phyloP scores from a whole-genome alignment of 2,329 filamentous ascomycete genomes.

The Cryoendolithus antarcticus region DNA sequence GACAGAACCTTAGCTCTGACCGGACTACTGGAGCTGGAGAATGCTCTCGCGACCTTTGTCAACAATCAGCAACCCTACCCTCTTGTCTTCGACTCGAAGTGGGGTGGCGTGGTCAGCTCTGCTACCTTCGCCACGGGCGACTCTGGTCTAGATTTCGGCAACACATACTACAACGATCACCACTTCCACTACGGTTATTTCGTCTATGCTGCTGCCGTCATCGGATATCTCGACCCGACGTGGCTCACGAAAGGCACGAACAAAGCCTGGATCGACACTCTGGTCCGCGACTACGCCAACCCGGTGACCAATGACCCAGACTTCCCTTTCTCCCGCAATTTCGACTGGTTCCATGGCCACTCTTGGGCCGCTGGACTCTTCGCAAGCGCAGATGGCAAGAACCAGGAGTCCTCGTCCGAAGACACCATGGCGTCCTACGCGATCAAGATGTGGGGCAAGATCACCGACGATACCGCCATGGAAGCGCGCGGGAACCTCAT shows the following conservation, averaged over 20 bases:
- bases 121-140: slow-evolving; percentile 68
- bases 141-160: slow-evolving; percentile 70
- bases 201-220: slow-evolving; percentile 71
- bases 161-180: slow-evolving; percentile 64
- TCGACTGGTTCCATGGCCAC: slow-evolving; percentile 93
- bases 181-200: slow-evolving; percentile 69
- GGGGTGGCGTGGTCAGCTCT: slow-evolving; percentile 70
- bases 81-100: slow-evolving; percentile 45
- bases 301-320: slow-evolving; percentile 55
- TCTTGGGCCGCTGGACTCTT: slow-evolving; percentile 79
- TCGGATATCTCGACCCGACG: slow-evolving; percentile 61
- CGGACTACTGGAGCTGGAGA: slow-evolving; percentile 38
- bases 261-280: slow-evolving; percentile 64
- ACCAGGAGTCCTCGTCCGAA: slow-evolving; percentile 80
- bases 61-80: slow-evolving; percentile 33
- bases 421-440: slow-evolving; percentile 79
- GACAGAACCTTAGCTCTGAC: slow-evolving; percentile 39
- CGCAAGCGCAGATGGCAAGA: slow-evolving; percentile 60
- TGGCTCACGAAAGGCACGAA: slow-evolving; percentile 56
- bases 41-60: slow-evolving; percentile 34
- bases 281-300: slow-evolving; percentile 76
- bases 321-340: slow-evolving; percentile 72
- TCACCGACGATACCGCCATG: slow-evolving; percentile 63
- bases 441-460: slow-evolving; percentile 84
- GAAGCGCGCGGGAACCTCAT: slow-evolving; percentile 72